Conservation (phyloP, 106 monocot genomes). For the Apostasia ramifera region DNA sequence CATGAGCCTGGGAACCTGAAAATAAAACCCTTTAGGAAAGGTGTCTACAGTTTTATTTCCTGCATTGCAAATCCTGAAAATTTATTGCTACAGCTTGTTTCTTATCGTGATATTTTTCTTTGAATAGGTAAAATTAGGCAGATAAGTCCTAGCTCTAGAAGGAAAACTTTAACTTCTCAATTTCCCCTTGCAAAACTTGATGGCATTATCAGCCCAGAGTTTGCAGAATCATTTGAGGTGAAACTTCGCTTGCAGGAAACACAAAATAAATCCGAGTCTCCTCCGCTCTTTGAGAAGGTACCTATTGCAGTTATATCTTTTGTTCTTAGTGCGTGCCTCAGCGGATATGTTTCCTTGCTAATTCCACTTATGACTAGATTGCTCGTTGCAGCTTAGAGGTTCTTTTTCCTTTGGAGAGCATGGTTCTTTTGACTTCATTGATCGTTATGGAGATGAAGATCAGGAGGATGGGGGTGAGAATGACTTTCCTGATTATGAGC, state of each 20-base stretch:
- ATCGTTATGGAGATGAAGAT: slow-evolving; percentile 33
- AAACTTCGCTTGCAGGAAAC: slow-evolving; percentile 13
- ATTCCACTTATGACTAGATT: not conserved
- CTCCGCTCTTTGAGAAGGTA: slow-evolving; percentile 70
- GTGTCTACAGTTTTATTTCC: slow-evolving; percentile 23
- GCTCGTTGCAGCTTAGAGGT: slow-evolving; percentile 59
- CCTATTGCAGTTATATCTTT: slow-evolving; percentile 7
- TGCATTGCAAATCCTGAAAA: not conserved
- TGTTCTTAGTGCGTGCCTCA: not conserved
- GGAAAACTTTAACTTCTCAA: slow-evolving; percentile 25
- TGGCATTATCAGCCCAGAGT: slow-evolving; percentile 31
- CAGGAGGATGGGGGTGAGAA: slow-evolving; percentile 29
- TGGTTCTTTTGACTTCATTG: slow-evolving; percentile 23
- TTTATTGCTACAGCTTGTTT: not conserved
- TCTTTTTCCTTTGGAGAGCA: slow-evolving; percentile 52
- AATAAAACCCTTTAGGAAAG: slow-evolving; percentile 68
- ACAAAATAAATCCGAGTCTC: slow-evolving; percentile 29
- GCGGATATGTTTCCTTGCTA: slow-evolving; percentile 3
- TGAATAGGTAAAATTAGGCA: slow-evolving; percentile 53
- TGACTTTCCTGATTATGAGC: slow-evolving; percentile 39
- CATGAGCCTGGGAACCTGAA: slow-evolving; percentile 84
- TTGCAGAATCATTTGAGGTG: slow-evolving; percentile 32
- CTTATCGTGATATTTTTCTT: slow-evolving; percentile 1
- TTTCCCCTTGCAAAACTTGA: slow-evolving; percentile 81
- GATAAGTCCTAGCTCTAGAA: slow-evolving; percentile 18